Evolutionary conservation across 2,329 filamentous ascomycete species (phyloP).

Genomic region (Alternaria novae-zelandiae): DNA sequence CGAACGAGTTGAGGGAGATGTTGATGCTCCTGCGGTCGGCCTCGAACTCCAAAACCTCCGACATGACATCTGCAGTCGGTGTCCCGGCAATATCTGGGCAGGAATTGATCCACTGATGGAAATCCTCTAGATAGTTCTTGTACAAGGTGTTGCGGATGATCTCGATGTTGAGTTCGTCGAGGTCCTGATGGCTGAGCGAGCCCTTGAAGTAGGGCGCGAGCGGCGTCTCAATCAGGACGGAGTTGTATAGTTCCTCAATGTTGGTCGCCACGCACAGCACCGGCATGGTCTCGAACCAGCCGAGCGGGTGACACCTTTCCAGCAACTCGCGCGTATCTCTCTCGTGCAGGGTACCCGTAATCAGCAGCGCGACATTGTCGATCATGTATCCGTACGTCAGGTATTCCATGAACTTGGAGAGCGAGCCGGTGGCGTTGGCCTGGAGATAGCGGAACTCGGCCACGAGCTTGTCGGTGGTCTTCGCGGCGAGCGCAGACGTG

Average conservation of each 20-base stretch:
- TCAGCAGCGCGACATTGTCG: slow-evolving; percentile 96
- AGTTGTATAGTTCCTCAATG: slow-evolving; percentile 98
- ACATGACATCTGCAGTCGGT: slow-evolving; percentile 93
- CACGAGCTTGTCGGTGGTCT: slow-evolving; percentile 97
- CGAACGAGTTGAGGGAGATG: slow-evolving; percentile 98
- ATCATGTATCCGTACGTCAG: slow-evolving; percentile 99
- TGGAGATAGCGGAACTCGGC: slow-evolving; percentile 96
- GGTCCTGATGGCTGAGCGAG: slow-evolving; percentile 91
- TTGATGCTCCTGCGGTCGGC: slow-evolving; percentile 97
- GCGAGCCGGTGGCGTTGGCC: slow-evolving; percentile 87
- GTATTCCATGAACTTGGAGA: slow-evolving; percentile 97
- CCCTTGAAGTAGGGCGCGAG: slow-evolving; percentile 97
- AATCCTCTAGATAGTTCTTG: slow-evolving; percentile 99
- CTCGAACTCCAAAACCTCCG: slow-evolving; percentile 94
- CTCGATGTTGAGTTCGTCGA: slow-evolving; percentile 99
- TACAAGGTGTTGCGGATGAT: slow-evolving; percentile 98
- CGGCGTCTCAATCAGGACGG: slow-evolving; percentile 94
- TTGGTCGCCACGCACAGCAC: slow-evolving; percentile 97
- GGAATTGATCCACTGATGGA: slow-evolving; percentile 91
- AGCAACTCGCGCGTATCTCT: slow-evolving; percentile 94
- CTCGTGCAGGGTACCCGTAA: slow-evolving; percentile 97
- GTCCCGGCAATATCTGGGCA: slow-evolving; percentile 85
- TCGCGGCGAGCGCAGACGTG: slow-evolving; percentile 90
- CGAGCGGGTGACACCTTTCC: slow-evolving; percentile 93
- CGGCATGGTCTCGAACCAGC: slow-evolving; percentile 99